phyloP scores from a whole-genome alignment of 805 yeast species.

The Ascoidea asiatica region DNA sequence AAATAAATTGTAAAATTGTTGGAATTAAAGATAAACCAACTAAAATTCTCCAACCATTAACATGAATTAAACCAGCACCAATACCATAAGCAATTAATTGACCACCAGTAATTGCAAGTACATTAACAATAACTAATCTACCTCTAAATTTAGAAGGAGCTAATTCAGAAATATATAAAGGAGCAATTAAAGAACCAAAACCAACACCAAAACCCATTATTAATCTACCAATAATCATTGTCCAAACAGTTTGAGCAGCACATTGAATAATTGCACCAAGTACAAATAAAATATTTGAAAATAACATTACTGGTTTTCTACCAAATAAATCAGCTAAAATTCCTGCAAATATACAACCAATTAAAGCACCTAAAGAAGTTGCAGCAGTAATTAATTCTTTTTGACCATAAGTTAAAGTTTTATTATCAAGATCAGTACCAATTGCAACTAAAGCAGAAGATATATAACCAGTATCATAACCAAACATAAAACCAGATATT shows the following conservation, averaged over 20 bases:
- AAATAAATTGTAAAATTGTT: slow-evolving; percentile 58
- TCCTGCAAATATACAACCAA: slow-evolving; percentile 73
- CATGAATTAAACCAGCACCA: slow-evolving; percentile 72
- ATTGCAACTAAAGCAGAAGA: slow-evolving; percentile 86
- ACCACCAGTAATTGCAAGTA: slow-evolving; percentile 87
- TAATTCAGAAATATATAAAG: slow-evolving; percentile 80
- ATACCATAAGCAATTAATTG: slow-evolving; percentile 89
- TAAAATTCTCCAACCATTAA: slow-evolving; percentile 87
- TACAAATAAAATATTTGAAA: slow-evolving; percentile 70
- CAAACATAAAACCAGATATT: slow-evolving; percentile 92
- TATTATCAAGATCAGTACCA: slow-evolving; percentile 57
- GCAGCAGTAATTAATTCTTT: slow-evolving; percentile 89
- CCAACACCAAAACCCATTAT: slow-evolving; percentile 97
- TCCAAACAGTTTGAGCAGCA: slow-evolving; percentile 71
- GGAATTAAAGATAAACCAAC: slow-evolving; percentile 90
- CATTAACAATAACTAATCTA: slow-evolving; percentile 76
- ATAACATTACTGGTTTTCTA: slow-evolving; percentile 71
- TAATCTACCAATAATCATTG: slow-evolving; percentile 84
- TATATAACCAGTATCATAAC: slow-evolving; percentile 95
- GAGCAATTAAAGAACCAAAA: slow-evolving; percentile 87
- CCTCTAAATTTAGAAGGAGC: slow-evolving; percentile 92
- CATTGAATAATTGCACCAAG: slow-evolving; percentile 81
- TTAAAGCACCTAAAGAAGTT: slow-evolving; percentile 84
- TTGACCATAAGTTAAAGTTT: slow-evolving; percentile 54
- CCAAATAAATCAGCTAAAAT: slow-evolving; percentile 72